A percentile compares a stretch with the other conserved stretches of the same genome.
Evolutionary conservation across 768 basidiomycete species (phyloP).

Genomic region (Hortiboletus campestris): DNA sequence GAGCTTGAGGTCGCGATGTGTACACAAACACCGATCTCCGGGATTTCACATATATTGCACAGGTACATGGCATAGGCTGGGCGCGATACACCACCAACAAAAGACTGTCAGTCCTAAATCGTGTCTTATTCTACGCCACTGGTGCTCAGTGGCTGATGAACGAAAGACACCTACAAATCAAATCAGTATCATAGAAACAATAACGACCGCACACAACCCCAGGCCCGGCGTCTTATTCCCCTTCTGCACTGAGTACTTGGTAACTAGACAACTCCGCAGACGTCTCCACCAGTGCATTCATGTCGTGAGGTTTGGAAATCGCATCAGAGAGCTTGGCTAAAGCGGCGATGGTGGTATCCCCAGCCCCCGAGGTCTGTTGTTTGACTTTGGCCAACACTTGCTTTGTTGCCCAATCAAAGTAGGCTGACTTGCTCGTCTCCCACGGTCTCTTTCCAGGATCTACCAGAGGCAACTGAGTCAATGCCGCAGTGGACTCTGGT

Average conservation of each 20-base stretch:
- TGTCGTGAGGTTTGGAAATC: slow-evolving; percentile 19
- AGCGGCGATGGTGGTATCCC: slow-evolving; percentile 22
- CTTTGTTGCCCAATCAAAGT: slow-evolving; percentile 72
- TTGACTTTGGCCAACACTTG: slow-evolving; percentile 44
- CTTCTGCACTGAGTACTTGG: not conserved
- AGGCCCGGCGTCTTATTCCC: not conserved
- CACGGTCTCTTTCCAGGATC: slow-evolving; percentile 72
- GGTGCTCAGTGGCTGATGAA: not conserved
- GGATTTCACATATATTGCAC: no score
- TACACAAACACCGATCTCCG: no score
- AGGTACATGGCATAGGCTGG: not conserved
- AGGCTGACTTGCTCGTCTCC: slow-evolving; percentile 74
- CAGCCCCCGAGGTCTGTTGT: slow-evolving; percentile 14
- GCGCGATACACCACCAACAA: not conserved
- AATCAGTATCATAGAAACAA: not conserved
- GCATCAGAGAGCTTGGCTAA: slow-evolving; percentile 18
- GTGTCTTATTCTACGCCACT: not conserved
- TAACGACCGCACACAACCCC: not conserved
- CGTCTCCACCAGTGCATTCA: slow-evolving; percentile 17
- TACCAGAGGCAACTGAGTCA: slow-evolving; percentile 31
- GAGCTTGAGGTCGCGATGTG: no score
- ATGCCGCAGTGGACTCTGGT: slow-evolving; percentile 37
- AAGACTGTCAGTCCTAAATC: not conserved
- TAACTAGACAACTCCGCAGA: not conserved
- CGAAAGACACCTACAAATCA: not conserved